A percentile compares a stretch with the other conserved stretches of the same genome.
Evolutionary conservation across 768 basidiomycete species (phyloP).

Genomic region (Podaxis sp.): DNA sequence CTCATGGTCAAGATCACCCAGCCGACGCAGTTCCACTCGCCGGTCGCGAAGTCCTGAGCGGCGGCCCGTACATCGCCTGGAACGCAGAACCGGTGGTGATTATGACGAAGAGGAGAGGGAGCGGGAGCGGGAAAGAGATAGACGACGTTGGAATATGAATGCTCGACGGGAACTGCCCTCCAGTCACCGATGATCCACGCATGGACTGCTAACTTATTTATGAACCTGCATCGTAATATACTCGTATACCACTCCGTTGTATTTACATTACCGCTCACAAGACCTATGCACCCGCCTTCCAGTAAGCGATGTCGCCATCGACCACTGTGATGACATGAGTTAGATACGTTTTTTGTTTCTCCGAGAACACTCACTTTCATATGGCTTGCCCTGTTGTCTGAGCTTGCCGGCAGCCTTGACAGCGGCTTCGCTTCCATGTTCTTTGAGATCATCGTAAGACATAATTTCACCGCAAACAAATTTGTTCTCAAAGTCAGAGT

Average conservation of each 20-base stretch:
- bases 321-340: constrained; percentile 50
- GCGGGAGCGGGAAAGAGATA: constrained; percentile 32
- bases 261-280: neutral
- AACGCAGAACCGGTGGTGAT: constrained; percentile 13
- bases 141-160: constrained; percentile 54
- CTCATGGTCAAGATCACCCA: constrained; percentile 24
- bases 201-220: constrained; percentile 1
- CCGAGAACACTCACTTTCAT: constrained; percentile 68
- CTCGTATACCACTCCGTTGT: constrained; percentile 6
- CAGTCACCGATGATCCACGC: constrained; percentile 19
- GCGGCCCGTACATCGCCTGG: neutral
- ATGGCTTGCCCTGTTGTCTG: constrained; percentile 95
- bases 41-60: constrained; percentile 10
- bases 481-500: constrained; percentile 98
- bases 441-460: constrained; percentile 86
- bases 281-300: constrained; percentile 64
- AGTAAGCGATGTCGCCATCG: constrained; percentile 90
- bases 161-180: constrained; percentile 34
- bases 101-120: constrained; percentile 25
- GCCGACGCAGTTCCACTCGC: constrained; percentile 17
- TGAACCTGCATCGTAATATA: constrained; percentile 14
- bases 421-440: constrained; percentile 84
- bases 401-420: constrained; percentile 96
- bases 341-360: neutral
- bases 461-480: constrained; percentile 98